Conservation (phyloP, 768 basidiomycete genomes). For the Postia placenta region DNA sequence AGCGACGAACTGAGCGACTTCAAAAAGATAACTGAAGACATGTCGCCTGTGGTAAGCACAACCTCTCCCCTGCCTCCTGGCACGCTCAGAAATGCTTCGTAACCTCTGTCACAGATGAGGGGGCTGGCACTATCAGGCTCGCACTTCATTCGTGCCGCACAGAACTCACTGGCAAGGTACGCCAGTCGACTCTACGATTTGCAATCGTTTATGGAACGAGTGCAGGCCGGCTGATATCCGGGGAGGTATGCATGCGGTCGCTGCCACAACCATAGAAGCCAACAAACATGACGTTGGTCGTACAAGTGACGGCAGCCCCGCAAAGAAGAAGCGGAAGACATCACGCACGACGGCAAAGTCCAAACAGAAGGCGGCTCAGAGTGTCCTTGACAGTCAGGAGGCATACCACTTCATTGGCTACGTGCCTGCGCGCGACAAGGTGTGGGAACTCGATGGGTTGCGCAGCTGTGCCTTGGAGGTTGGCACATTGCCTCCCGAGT, state of each 20-base stretch:
- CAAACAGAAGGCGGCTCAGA: constrained; percentile 18
- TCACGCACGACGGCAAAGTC: constrained; percentile 14
- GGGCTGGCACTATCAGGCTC: constrained; percentile 57
- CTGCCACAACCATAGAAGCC: constrained; percentile 38
- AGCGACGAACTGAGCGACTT: constrained; percentile 40
- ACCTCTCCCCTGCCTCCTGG: background rate
- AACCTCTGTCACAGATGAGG: constrained; percentile 41
- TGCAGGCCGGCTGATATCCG: constrained; percentile 53
- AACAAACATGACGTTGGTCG: constrained; percentile 31
- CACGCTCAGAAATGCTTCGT: background rate
- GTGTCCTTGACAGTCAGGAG: constrained; percentile 34
- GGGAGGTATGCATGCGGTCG: constrained; percentile 41
- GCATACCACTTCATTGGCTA: constrained; percentile 63
- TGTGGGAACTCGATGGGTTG: constrained; percentile 68
- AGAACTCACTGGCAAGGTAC: constrained; percentile 57
- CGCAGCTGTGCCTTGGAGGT: constrained; percentile 53
- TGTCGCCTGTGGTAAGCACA: constrained; percentile 50
- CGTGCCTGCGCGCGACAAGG: constrained; percentile 54
- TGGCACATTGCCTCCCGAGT: constrained; percentile 24
- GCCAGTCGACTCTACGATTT: too few relatives aligned
- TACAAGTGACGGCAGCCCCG: constrained; percentile 27
- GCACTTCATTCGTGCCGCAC: constrained; percentile 44
- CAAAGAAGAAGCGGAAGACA: constrained; percentile 29
- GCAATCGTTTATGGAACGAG: background rate
- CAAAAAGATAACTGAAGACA: constrained; percentile 42